Conservation (phyloP, 2,329 filamentous ascomycete species). For the Zasmidium citrigriseum region DNA sequence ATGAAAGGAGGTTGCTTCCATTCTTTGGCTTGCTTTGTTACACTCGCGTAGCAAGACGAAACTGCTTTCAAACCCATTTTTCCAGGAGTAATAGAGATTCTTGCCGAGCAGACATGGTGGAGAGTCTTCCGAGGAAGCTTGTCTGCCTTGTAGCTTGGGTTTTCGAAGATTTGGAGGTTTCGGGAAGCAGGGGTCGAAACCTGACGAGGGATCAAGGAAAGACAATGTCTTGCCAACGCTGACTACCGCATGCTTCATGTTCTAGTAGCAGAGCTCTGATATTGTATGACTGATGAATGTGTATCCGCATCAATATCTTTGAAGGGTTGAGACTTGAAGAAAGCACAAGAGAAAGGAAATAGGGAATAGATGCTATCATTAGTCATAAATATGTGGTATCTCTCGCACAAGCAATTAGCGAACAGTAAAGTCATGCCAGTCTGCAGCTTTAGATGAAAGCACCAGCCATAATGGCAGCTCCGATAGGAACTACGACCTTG, state of each 20-base stretch:
- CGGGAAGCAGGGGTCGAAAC: no score
- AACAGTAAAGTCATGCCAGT: background rate
- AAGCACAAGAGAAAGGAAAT: background rate
- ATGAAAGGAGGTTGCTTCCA: background rate
- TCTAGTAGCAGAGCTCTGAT: no score
- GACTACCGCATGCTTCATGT: no score
- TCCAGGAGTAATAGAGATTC: background rate
- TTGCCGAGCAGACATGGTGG: no score
- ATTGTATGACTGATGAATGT: no score
- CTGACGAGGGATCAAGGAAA: no score
- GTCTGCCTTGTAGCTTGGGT: no score
- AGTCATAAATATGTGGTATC: background rate
- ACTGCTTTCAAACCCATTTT: no score
- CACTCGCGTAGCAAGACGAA: background rate
- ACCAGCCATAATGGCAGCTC: conserved; percentile 8
- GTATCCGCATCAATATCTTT: no score
- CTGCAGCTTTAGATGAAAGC: background rate
- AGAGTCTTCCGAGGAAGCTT: no score
- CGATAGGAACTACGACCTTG: conserved; percentile 20
- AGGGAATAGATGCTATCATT: background rate
- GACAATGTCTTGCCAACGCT: no score
- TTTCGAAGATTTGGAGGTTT: no score
- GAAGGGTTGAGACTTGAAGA: background rate
- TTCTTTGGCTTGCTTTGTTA: background rate
- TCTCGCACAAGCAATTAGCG: background rate